Evolutionary conservation across 2,329 filamentous ascomycete genomes (phyloP), one percentile per base, ranked within the genome.

Genomic region (Colletotrichum nymphaeae): DNA sequence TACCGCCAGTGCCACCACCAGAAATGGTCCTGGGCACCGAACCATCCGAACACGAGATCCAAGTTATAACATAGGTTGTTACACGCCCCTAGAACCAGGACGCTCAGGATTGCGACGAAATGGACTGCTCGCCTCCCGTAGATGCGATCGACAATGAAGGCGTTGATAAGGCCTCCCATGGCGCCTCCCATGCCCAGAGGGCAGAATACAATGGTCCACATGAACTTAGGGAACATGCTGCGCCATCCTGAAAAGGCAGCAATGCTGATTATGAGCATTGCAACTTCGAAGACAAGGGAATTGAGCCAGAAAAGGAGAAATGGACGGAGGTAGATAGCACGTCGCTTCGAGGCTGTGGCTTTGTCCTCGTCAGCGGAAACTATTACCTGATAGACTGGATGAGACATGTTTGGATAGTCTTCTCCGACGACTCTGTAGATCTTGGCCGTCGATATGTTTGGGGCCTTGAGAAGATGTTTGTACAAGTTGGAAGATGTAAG

Each of bases 1-100:
- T 58, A 66, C 22, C 63, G 63, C 63, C 63, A 66, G 22, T 66
- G 53, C 63, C 53, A 49, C 63, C 53, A 58, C 63, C 53, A 58
- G 16, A 66, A 66, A 19, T 66, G 63, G n/a, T 49, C 53, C 26
- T 1, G 53, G 2, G 53, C 53, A 7, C 63, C 53, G 8, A 66
- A 66, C 63, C 63, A 58, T 24, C 63, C 63, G 9, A 58, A 32
- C 4, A 56, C 26, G 9, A 66, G 35, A 32, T 66, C 63, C 24
- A 58, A 28, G 24, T 66, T 66, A n/a, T 49, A 49, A 19, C 42
- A 49, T 9, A 49, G 19, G 42, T 8, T 49, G 42, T 49, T 49
- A 0, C 42, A 49, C 42, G 7, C 42, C 7, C 42, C 42, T 16
- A 46, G 6, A n/a, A 46, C 16, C 7, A 46, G 19, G 42, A 46